phyloP scores from a whole-genome alignment of 306 rosid genomes.

The Delonix regia region DNA sequence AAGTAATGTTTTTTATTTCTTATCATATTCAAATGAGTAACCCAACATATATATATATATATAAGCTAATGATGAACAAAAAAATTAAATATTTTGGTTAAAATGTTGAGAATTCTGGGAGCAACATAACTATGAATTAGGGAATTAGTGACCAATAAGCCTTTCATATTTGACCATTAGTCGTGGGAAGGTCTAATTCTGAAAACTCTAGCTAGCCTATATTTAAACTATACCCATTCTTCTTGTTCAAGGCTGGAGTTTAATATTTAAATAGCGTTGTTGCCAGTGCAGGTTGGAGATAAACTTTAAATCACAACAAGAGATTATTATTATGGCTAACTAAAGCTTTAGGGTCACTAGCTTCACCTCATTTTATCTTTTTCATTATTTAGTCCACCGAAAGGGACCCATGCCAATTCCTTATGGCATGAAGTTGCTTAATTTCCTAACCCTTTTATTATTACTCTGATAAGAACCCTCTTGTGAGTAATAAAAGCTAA shows the following conservation, averaged over 20 bases:
- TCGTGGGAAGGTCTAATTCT: conserved; percentile 29
- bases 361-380: not conserved
- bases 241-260: conserved; percentile 10
- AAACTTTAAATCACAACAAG: conserved; percentile 20
- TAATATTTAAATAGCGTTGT: conserved; percentile 22
- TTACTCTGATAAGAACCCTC: not conserved
- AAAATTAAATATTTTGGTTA: too few species aligned
- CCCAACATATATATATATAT: too few species aligned
- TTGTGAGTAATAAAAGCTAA: not conserved
- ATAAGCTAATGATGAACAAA: too few species aligned
- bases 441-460: not conserved
- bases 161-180: conserved; percentile 49
- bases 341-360: not conserved
- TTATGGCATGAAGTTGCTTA: not conserved
- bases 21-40: too few species aligned
- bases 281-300: conserved; percentile 16
- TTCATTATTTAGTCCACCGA: not conserved
- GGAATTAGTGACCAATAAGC: conserved; percentile 21
- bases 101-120: too few species aligned
- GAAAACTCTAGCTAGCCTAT: conserved; percentile 45
- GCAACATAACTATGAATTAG: too few species aligned
- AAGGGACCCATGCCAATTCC: not conserved
- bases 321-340: not conserved
- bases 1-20: too few species aligned
- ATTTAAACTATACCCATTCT: conserved; percentile 48